phyloP scores from a whole-genome alignment of 2,329 filamentous ascomycete species.

The Chaetomiaceae sp. region DNA sequence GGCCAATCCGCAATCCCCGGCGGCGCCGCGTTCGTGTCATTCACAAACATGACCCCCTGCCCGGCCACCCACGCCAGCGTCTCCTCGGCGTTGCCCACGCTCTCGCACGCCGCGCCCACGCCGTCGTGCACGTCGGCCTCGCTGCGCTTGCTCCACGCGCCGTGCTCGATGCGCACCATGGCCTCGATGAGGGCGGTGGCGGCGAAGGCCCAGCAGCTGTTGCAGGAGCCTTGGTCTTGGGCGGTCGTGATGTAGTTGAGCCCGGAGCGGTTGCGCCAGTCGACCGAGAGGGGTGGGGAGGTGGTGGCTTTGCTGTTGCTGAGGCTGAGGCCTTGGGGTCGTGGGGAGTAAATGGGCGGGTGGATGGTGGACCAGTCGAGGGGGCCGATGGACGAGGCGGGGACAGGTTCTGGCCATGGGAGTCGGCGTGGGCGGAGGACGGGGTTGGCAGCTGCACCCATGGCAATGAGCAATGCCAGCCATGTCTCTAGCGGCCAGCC shows the following conservation, averaged over 20 bases:
- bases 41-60: conserved; percentile 4
- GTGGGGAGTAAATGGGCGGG: neutral
- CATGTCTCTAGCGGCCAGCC: neutral
- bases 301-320: neutral
- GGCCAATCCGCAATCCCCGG: conserved; percentile 22
- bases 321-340: neutral
- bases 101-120: conserved; percentile 20
- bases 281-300: conserved; percentile 5
- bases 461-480: neutral
- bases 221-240: conserved; percentile 22
- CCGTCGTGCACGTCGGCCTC: conserved; percentile 24
- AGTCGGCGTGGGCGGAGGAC: neutral
- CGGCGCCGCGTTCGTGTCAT: neutral
- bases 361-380: conserved; percentile 13
- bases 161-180: conserved; percentile 23
- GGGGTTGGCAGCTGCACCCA: neutral
- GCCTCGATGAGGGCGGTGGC: conserved; percentile 21
- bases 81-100: conserved; percentile 21
- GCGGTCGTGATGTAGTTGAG: conserved; percentile 21
- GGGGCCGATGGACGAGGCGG: conserved; percentile 11
- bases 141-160: conserved; percentile 22
- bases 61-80: conserved; percentile 21
- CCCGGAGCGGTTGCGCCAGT: conserved; percentile 20
- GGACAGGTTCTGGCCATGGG: conserved; percentile 16
- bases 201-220: conserved; percentile 25